phyloP scores from a whole-genome alignment of 1,284 basidiomycete genomes.

The Trichosporon coremiiforme region DNA sequence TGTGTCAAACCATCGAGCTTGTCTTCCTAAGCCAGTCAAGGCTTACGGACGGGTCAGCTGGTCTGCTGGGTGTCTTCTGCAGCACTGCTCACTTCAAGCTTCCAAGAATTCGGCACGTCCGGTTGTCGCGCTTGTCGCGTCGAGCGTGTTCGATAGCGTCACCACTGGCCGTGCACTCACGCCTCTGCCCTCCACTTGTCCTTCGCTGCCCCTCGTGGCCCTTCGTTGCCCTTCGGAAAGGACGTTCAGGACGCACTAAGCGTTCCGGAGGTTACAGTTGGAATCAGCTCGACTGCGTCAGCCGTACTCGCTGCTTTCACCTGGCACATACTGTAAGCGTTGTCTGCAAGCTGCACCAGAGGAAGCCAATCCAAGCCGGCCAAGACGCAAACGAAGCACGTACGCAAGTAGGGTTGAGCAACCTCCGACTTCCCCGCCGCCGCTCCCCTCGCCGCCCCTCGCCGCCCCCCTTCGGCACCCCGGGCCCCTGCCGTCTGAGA shows the following conservation, averaged over 20 bases:
- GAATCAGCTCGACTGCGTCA: neutral
- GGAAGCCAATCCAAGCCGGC: neutral
- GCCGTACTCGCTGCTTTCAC: neutral
- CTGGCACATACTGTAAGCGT: too few relatives aligned
- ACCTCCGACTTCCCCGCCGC: slow-evolving; percentile 10
- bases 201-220: neutral
- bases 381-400: neutral
- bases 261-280: neutral
- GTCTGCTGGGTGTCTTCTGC: too few relatives aligned
- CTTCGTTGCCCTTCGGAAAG: neutral
- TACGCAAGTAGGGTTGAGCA: slow-evolving; percentile 4
- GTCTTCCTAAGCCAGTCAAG: too few relatives aligned
- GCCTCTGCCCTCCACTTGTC: neutral
- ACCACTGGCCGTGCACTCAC: neutral
- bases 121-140: neutral
- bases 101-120: neutral
- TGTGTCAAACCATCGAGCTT: neutral
- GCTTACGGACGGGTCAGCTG: too few relatives aligned
- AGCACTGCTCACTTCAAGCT: neutral
- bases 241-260: neutral
- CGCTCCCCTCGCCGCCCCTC: neutral
- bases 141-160: neutral
- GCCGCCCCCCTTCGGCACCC: slow-evolving; percentile 7
- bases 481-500: neutral
- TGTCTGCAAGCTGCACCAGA: too few relatives aligned